These are phyloP conservation scores for Sporothrix curviconia DNA, from an alignment of 2,329 filamentous ascomycete species.

Conservation along the genomic window DNA sequence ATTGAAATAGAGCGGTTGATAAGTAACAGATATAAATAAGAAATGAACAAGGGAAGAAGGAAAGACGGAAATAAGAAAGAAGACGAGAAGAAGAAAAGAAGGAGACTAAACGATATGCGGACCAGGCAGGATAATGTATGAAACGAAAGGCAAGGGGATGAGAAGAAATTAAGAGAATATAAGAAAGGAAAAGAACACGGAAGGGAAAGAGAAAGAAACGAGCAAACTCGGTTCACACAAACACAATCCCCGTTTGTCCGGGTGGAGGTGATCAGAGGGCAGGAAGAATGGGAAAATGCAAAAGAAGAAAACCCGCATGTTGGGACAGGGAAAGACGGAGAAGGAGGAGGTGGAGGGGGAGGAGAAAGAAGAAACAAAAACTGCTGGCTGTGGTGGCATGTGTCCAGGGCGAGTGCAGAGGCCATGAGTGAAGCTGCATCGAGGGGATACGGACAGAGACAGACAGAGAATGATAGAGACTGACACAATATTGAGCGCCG, in stretches of 20 bases:
- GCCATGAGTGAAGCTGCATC: too few relatives aligned
- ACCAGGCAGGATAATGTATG: neutral
- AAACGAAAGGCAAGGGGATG: neutral
- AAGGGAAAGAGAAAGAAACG: neutral
- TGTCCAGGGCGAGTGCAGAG: too few relatives aligned
- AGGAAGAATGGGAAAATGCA: conserved; percentile 4
- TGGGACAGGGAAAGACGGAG: conserved; percentile 2
- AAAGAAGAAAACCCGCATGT: conserved; percentile 4
- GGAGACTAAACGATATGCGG: neutral
- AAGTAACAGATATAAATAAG: conserved; percentile 7
- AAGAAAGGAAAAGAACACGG: neutral
- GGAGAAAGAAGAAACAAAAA: neutral
- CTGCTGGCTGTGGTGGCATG: too few relatives aligned
- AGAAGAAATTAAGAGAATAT: neutral
- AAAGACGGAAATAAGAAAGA: neutral
- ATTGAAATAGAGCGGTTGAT: neutral
- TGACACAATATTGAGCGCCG: too few relatives aligned
- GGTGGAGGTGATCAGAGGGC: neutral
- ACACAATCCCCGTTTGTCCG: neutral
- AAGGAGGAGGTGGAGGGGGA: neutral
- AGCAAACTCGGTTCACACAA: conserved; percentile 3
- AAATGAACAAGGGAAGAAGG: neutral
- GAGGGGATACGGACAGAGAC: too few relatives aligned
- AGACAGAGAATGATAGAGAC: too few relatives aligned
- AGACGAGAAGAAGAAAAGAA: neutral